These are phyloP conservation scores for Phalaenopsis equestris DNA, from an alignment of 106 monocot genomes.

Conservation along the genomic window DNA sequence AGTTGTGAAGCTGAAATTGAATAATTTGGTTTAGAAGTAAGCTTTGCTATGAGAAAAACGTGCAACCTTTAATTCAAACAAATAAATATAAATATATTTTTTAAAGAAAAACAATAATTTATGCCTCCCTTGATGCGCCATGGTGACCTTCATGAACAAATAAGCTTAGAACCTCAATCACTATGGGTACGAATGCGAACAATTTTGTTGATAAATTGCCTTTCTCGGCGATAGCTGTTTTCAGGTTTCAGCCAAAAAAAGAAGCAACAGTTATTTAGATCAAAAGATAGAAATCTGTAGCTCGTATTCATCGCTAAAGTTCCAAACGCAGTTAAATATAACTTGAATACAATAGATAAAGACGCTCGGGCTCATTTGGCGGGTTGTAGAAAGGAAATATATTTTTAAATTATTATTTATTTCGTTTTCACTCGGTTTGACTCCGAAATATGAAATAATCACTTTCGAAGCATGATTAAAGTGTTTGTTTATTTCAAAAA, in stretches of 20 bases:
- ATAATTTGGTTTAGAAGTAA: too few species aligned
- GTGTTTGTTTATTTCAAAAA: too few species aligned
- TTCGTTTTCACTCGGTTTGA: too few species aligned
- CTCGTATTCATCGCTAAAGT: not conserved
- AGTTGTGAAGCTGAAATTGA: too few species aligned
- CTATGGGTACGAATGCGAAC: constrained; percentile 27
- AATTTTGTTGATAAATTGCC: constrained; percentile 56
- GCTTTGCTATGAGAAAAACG: not conserved
- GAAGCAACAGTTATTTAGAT: not conserved
- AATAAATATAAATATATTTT: not conserved
- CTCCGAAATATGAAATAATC: too few species aligned
- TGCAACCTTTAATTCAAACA: not conserved
- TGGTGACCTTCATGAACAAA: not conserved
- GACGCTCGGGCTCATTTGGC: not conserved
- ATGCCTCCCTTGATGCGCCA: not conserved
- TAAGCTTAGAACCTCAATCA: constrained; percentile 26
- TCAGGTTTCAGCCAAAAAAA: not conserved
- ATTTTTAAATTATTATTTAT: too few species aligned
- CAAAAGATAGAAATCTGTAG: not conserved
- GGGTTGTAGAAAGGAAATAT: too few species aligned
- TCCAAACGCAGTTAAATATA: not conserved
- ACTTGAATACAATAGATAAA: not conserved
- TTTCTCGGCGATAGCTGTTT: constrained; percentile 65
- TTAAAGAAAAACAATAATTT: not conserved
- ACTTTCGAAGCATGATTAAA: too few species aligned